These are phyloP conservation scores for Tetrapisispora fleetii DNA, from an alignment of 805 yeast genomes.

Conservation along the genomic window DNA sequence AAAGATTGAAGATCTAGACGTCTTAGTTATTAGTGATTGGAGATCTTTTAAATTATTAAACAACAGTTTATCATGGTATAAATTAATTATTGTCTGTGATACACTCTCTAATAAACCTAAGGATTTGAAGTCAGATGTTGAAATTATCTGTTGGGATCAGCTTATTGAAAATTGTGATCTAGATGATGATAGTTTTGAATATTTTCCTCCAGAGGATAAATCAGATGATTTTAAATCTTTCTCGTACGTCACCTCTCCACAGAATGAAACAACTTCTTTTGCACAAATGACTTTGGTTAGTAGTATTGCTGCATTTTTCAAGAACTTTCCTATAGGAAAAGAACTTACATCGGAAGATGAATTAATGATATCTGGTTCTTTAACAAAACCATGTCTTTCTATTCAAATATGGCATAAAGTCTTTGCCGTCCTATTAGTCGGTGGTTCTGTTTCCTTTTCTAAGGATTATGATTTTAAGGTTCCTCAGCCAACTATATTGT, in stretches of 20 bases:
- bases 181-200: constrained; percentile 18
- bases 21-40: constrained; percentile 27
- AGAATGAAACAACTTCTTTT: constrained; percentile 28
- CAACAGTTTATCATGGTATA: constrained; percentile 24
- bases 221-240: constrained; percentile 31
- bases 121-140: background rate
- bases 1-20: constrained; percentile 20
- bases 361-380: constrained; percentile 20
- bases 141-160: constrained; percentile 22
- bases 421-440: constrained; percentile 27
- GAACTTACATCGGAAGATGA: constrained; percentile 28
- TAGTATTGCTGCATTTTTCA: constrained; percentile 41
- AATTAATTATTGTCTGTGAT: constrained; percentile 27
- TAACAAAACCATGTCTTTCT: constrained; percentile 9
- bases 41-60: constrained; percentile 14
- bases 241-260: constrained; percentile 17
- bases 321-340: constrained; percentile 29
- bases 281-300: constrained; percentile 46
- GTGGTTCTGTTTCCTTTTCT: constrained; percentile 25
- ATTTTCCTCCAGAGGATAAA: constrained; percentile 24
- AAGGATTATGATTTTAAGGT: constrained; percentile 19
- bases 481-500: constrained; percentile 17
- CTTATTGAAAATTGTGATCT: constrained; percentile 7
- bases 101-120: constrained; percentile 1
- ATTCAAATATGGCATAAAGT: constrained; percentile 38